A percentile compares a stretch with the other conserved stretches of the same genome.
Conservation (phyloP, 2,329 filamentous ascomycete genomes). For the Alternaria longipes region DNA sequence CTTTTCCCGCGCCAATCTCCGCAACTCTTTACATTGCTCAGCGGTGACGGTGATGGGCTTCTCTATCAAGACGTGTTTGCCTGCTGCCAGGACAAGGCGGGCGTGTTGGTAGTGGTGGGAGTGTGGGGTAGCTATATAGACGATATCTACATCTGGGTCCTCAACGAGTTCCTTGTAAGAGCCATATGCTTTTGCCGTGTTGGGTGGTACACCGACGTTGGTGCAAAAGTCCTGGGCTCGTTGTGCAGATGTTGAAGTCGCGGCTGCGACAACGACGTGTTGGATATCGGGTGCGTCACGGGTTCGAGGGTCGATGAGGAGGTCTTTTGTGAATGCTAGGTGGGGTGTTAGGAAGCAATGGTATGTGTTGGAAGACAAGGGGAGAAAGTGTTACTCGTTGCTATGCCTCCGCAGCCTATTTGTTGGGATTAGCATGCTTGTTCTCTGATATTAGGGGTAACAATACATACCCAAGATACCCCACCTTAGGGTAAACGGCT, state of each 20-base stretch:
- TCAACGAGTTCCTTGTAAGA: conserved; percentile 83
- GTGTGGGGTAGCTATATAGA: conserved; percentile 91
- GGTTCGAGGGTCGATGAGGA: conserved; percentile 75
- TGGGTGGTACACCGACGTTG: conserved; percentile 70
- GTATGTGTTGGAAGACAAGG: not conserved
- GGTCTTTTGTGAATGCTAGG: conserved; percentile 77
- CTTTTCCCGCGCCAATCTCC: conserved; percentile 76
- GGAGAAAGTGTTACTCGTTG: conserved; percentile 18
- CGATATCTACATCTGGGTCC: conserved; percentile 80
- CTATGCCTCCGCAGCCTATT: conserved; percentile 63
- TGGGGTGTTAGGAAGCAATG: conserved; percentile 37
- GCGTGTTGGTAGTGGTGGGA: conserved; percentile 93
- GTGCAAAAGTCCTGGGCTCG: conserved; percentile 77
- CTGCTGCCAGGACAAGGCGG: conserved; percentile 82
- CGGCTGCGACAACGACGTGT: conserved; percentile 82
- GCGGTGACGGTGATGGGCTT: conserved; percentile 90
- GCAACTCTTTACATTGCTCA: conserved; percentile 75
- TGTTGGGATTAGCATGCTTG: conserved; percentile 27
- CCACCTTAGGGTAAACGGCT: conserved; percentile 35
- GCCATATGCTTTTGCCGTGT: conserved; percentile 74
- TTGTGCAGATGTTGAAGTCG: conserved; percentile 76
- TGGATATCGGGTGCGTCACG: conserved; percentile 76
- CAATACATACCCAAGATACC: conserved; percentile 33
- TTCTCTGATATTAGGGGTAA: not conserved
- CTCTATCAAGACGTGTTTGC: conserved; percentile 89